Evolutionary conservation across 1,284 basidiomycete species (phyloP), one percentile per base, ranked within the genome.

Genomic region (Ustilago xerochloae): DNA sequence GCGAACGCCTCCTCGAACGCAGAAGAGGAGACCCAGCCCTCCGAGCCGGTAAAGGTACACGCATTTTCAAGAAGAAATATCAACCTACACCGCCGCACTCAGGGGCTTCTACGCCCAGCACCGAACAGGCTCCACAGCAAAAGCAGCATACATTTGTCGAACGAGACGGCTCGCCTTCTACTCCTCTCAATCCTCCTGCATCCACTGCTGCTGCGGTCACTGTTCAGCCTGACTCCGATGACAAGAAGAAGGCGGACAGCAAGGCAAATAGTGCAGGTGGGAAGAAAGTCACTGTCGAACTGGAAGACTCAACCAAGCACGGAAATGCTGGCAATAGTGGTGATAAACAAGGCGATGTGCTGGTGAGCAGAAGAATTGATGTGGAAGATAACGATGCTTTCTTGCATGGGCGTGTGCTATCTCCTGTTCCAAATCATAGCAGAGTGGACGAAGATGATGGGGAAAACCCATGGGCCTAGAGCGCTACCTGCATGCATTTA

Each of bases 61-160:
- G 78, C 15, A 78, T 80, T 48, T 80, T 79, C 36, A 60, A 67
- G 32, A 74, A 73, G 49, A 61, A 77, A 43, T 80, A 74, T 55
- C 53, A 66, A n/a, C 47, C 61, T 10, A 59, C 69, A 4, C 70
- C 70, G 6, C 56, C 63, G 13, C 39, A 52, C 24, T 65, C 57
- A 2, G 49, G 53, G 49, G 43, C 50, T 10, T 50, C 57, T 18
- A 62, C 71, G 0, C 65, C 71, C 1, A 36, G 26, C 6, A 29
- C 38, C 39, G 62, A 69, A 30, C 18, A 28, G 1, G 30, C 47
- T 4, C 49, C 49, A 16, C 24, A 28, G 13, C 9, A 10, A 18
- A 36, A 39, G 7, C 18, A 30, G n/a, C 26, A 35, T 13, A 20
- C 8, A 0, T 1, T 49, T 2, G 16, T 62, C 20, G 43, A 67